These are phyloP conservation scores for Takakia lepidozioides DNA, from an alignment of 225 moss, liverwort and hornwort genomes.

Conservation along the genomic window DNA sequence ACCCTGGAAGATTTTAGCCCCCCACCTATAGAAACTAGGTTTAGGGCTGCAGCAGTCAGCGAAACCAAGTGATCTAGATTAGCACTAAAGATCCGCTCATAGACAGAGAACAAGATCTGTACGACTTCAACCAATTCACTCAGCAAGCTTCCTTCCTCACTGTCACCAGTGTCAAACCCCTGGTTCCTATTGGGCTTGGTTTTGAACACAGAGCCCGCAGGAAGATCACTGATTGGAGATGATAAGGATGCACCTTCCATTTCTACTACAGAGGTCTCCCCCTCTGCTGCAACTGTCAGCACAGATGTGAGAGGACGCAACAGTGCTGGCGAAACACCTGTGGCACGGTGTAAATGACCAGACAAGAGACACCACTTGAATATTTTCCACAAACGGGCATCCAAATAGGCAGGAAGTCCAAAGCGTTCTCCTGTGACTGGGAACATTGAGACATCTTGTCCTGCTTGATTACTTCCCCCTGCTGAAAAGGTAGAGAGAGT, in stretches of 20 bases:
- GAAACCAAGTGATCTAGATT: conserved; percentile 86
- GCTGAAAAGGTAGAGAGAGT: conserved; percentile 18
- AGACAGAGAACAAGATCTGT: conserved; percentile 46
- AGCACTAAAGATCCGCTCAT: conserved; percentile 70
- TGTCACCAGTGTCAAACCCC: conserved; percentile 5
- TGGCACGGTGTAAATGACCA: conserved; percentile 42
- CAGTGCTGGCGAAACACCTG: conserved; percentile 62
- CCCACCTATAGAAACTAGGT: conserved; percentile 21
- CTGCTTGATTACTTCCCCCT: conserved; percentile 10
- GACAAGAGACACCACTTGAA: conserved; percentile 65
- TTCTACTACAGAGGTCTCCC: no score
- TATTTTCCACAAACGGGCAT: conserved; percentile 71
- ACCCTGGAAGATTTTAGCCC: conserved; percentile 4
- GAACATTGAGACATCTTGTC: no score
- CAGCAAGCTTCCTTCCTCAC: conserved; percentile 7
- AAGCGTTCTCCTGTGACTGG: no score
- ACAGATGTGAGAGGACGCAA: conserved; percentile 47
- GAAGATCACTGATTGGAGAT: no score
- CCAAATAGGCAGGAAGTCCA: conserved; percentile 41
- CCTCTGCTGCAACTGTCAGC: no score
- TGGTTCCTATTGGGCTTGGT: no score
- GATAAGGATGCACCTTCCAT: conserved; percentile 9
- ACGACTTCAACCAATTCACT: conserved; percentile 30
- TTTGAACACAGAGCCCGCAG: no score
- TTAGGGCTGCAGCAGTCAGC: conserved; percentile 46